Percentiles rank a stretch among this genome's conserved stretches.
Conservation (phyloP, 2,329 filamentous ascomycete genomes). For the Knufia petricola region DNA sequence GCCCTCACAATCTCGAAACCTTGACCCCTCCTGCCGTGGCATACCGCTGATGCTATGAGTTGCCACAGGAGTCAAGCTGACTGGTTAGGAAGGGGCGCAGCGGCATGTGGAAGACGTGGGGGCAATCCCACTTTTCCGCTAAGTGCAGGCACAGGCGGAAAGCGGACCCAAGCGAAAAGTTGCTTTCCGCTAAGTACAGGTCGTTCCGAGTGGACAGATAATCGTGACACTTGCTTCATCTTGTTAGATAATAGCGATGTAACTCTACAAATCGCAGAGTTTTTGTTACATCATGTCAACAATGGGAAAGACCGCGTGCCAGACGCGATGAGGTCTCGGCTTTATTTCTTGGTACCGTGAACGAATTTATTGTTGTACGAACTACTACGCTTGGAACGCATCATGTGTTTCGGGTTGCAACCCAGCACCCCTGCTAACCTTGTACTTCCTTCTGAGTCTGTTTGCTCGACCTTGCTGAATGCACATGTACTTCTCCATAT, state of each 20-base stretch:
- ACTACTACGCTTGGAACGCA: too few species aligned
- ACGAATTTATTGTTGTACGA: background rate
- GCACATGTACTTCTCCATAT: constrained; percentile 6
- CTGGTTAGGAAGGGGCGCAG: background rate
- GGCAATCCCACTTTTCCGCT: constrained; percentile 6
- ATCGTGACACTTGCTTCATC: background rate
- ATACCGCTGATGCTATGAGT: background rate
- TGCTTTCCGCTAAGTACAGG: constrained; percentile 5
- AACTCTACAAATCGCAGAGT: background rate
- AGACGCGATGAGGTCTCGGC: too few species aligned
- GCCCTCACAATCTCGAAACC: background rate
- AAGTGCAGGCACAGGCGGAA: constrained; percentile 7
- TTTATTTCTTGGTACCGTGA: background rate
- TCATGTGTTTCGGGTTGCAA: too few species aligned
- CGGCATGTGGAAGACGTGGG: constrained; percentile 5
- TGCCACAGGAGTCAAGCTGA: background rate
- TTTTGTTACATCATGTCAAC: constrained; percentile 7
- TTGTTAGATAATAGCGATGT: background rate
- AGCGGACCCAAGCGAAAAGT: background rate
- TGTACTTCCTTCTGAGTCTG: background rate
- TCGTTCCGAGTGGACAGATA: background rate
- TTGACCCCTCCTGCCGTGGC: background rate
- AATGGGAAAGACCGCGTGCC: background rate
- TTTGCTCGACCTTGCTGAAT: background rate
- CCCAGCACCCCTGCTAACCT: background rate